A percentile compares a stretch with the other conserved stretches of the same genome.
Conservation (phyloP, 441 rosid species). For the Syzygium malaccense region DNA sequence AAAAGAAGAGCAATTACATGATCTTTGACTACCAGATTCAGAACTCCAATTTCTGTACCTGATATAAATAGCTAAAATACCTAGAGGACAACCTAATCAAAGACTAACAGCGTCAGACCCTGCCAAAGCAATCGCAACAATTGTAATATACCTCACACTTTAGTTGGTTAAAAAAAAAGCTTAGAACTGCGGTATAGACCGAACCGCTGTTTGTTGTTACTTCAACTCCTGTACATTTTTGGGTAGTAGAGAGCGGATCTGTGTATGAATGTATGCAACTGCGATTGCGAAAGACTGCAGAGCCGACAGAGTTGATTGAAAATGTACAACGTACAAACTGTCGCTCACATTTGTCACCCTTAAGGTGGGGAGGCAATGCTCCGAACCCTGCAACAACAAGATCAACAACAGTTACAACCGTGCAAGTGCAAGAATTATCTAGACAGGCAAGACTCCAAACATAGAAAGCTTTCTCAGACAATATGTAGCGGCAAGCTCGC, state of each 20-base stretch:
- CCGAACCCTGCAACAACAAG: constrained; percentile 45
- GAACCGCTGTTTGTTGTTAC: neutral
- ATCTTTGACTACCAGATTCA: constrained; percentile 10
- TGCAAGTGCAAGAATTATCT: neutral
- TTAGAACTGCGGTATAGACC: constrained; percentile 21
- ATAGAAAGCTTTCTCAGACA: neutral
- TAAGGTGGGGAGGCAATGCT: constrained; percentile 36
- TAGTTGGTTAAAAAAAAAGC: neutral
- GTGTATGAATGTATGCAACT: constrained; percentile 61
- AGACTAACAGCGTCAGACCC: constrained; percentile 1
- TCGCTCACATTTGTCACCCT: constrained; percentile 54
- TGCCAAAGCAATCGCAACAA: constrained; percentile 15
- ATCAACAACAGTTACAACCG: neutral
- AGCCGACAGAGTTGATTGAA: constrained; percentile 57
- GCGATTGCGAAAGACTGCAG: constrained; percentile 78
- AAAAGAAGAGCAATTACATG: constrained; percentile 21
- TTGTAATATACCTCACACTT: neutral
- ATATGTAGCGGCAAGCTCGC: neutral
- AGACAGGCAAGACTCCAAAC: neutral
- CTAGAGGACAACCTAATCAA: constrained; percentile 12
- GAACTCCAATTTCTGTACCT: constrained; percentile 11
- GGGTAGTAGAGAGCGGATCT: constrained; percentile 41
- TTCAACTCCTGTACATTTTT: constrained; percentile 39
- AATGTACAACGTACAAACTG: constrained; percentile 63
- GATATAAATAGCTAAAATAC: constrained; percentile 10